Base-by-base conservation (phyloP, 78 protist species). In the Dictyostelium brefeldianum region DNA sequence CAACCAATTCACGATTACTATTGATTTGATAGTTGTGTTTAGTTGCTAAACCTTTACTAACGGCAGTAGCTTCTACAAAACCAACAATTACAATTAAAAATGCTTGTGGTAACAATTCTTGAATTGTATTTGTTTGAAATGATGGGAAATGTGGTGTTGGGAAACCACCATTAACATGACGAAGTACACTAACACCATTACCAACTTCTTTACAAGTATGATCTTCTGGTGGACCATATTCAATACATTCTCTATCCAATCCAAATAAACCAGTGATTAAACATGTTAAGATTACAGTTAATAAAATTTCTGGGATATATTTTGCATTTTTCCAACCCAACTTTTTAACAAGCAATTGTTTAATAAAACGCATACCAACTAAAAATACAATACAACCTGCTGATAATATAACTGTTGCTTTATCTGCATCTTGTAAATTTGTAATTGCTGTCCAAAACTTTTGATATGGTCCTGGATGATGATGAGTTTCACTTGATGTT, bases 11-110 rank as follows among this genome's bases (percentile, higher is more conserved):
- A 78, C 95, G 82, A 56, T 91, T 91, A 29, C 75, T 48, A 53
- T 75, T 74, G 73, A 91, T 83, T 25, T 74, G 70, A 36, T 91
- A 91, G 29, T 91, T 91, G 59, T 83, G 78, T 20, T 91, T 91
- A 4, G 95, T 80, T 4, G 95, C 95, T 4, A 83, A 73, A 59
- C 64, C 50, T 46, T 91, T 91, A 20, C 90, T 75, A 20, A 91
- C 95, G 10, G 90, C 87, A 17, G 95, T 91, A n/a, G 95, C 89
- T 36, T 91, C 95, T 25, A 91, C 89, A 51, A 91, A 83, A 56
- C 95, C 91, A 43, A 80, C 82, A 14, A 81, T 64, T 0, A 91
- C 91, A 20, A 91, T 77, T 14, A 91, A 59, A 25, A 77, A 57
- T n/a, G 85, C 91, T 67, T 91, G 69, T 74, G 90, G 89, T 9